phyloP scores from a whole-genome alignment of 345 rosid species.

The Eucalyptus polyanthemos region DNA sequence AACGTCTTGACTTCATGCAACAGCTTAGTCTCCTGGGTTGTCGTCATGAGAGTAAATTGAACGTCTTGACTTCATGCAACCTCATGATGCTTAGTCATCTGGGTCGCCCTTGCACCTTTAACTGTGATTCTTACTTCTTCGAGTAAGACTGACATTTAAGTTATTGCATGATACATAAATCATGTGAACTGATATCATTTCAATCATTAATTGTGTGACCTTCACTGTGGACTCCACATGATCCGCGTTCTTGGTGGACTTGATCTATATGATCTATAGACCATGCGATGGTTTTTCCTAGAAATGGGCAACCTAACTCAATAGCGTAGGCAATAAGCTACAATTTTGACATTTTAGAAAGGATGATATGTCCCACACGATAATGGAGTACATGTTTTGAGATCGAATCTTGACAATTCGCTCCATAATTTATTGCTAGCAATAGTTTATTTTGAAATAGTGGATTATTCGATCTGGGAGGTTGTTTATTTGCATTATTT shows the following conservation, averaged over 20 bases:
- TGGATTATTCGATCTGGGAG: background rate
- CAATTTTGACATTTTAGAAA: background rate
- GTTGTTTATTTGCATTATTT: background rate
- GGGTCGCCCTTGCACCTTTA: background rate
- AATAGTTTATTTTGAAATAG: background rate
- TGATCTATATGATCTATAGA: background rate
- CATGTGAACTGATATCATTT: too few species aligned
- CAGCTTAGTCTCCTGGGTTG: too few species aligned
- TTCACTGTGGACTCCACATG: background rate
- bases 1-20: too few species aligned
- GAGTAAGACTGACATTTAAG: background rate
- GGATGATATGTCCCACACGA: background rate
- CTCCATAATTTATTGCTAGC: background rate
- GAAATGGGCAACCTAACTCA: background rate
- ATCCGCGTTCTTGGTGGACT: fast-evolving
- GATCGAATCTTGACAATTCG: background rate
- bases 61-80: too few species aligned
- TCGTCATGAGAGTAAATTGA: too few species aligned
- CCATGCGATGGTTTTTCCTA: background rate
- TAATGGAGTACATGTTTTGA: background rate
- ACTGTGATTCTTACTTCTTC: background rate
- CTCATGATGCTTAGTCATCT: too few species aligned
- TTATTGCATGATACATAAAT: background rate
- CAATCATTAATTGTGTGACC: too few species aligned
- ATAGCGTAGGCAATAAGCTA: background rate